phyloP scores from a whole-genome alignment of 495 filamentous ascomycete genomes.

The Lasiosphaeris hirsuta region DNA sequence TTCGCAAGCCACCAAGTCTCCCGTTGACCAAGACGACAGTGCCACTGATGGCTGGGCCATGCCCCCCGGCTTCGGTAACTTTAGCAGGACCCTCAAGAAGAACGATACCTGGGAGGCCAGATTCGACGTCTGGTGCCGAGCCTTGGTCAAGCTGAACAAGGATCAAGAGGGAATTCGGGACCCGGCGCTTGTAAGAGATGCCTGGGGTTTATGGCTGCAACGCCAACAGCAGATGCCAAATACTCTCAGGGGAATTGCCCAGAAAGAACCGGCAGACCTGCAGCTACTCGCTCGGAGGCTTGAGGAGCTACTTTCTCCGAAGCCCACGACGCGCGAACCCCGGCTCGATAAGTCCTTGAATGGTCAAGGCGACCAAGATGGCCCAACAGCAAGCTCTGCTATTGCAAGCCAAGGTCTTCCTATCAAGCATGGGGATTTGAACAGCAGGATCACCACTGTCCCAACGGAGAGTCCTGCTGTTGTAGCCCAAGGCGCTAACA shows the following conservation, averaged over 20 bases:
- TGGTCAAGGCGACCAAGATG: too few relatives aligned
- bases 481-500: too few relatives aligned
- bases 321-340: too few relatives aligned
- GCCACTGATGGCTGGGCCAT: slow-evolving; percentile 9
- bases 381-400: too few relatives aligned
- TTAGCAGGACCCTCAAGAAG: neutral
- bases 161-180: slow-evolving; percentile 11
- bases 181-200: slow-evolving; percentile 11
- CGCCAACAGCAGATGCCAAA: neutral
- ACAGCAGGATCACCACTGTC: too few relatives aligned
- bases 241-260: neutral
- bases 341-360: too few relatives aligned
- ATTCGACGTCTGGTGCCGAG: slow-evolving; percentile 19
- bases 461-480: too few relatives aligned
- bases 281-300: too few relatives aligned
- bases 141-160: slow-evolving; percentile 20
- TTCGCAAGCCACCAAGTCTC: neutral
- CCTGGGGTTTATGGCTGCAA: slow-evolving; percentile 25
- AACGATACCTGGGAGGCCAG: slow-evolving; percentile 12
- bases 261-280: neutral
- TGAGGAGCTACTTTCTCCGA: too few relatives aligned
- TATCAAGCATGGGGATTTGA: too few relatives aligned
- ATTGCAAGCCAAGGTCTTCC: too few relatives aligned
- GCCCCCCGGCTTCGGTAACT: slow-evolving; percentile 8
- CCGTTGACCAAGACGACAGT: neutral